A percentile compares a stretch with the other conserved stretches of the same genome.
Conservation (phyloP, 352 stramenopile genomes). For the Lagenidium sp. region DNA sequence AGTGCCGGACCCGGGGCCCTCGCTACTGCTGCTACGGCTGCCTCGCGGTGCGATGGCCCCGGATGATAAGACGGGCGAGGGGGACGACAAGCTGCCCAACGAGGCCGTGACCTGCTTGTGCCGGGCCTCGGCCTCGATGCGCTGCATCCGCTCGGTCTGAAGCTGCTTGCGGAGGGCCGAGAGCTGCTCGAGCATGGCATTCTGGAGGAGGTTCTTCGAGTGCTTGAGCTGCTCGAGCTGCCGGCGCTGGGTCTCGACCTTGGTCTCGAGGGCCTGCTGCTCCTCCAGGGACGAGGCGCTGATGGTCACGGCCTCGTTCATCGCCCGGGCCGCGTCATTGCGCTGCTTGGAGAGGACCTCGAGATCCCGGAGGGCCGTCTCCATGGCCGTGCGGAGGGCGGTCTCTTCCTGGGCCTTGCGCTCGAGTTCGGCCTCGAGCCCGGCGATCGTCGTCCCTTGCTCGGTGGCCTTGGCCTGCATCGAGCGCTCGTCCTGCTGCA, state of each 20-base stretch:
- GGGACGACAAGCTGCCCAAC: background rate
- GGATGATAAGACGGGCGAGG: background rate
- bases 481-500: slow-evolving; percentile 17
- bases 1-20: too few species aligned
- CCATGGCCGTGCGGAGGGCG: slow-evolving; percentile 52
- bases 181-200: slow-evolving; percentile 79
- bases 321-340: slow-evolving; percentile 68
- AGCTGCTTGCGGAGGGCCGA: slow-evolving; percentile 67
- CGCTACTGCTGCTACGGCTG: background rate
- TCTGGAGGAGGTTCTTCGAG: slow-evolving; percentile 69
- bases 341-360: slow-evolving; percentile 53
- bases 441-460: slow-evolving; percentile 18
- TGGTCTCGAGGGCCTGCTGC: slow-evolving; percentile 50
- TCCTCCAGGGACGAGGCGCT: slow-evolving; percentile 74
- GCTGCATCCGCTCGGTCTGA: slow-evolving; percentile 52
- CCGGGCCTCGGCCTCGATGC: slow-evolving; percentile 59
- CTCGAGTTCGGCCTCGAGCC: slow-evolving; percentile 27
- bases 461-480: slow-evolving; percentile 14
- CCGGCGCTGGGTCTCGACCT: slow-evolving; percentile 48
- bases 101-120: slow-evolving; percentile 33
- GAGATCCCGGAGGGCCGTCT: slow-evolving; percentile 51
- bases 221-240: slow-evolving; percentile 73
- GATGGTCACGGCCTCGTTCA: slow-evolving; percentile 81
- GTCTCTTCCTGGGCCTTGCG: slow-evolving; percentile 39
- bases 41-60: background rate